Percentiles rank a stretch among this genome's conserved stretches.
Evolutionary conservation across 768 basidiomycete species (phyloP).

Genomic region (Termitomyces titanicus): DNA sequence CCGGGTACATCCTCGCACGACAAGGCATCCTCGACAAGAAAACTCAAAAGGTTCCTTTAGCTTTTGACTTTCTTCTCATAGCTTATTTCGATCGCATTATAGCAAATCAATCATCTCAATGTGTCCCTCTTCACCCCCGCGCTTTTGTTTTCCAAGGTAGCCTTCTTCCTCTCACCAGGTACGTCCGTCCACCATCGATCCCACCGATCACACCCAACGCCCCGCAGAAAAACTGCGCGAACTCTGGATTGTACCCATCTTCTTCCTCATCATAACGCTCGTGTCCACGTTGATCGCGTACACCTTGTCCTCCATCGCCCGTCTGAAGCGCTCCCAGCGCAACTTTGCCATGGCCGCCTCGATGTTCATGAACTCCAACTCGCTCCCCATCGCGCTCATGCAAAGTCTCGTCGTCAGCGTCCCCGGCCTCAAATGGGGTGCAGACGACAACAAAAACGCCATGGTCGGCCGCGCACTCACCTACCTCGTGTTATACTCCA

Average conservation of each 20-base stretch:
- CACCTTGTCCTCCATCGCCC: slow-evolving; percentile 54
- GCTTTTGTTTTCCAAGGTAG: slow-evolving; percentile 91
- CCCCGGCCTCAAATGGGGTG: slow-evolving; percentile 75
- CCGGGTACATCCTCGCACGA: slow-evolving; percentile 77
- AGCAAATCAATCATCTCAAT: slow-evolving; percentile 81
- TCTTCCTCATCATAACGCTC: slow-evolving; percentile 74
- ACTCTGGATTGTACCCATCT: slow-evolving; percentile 82
- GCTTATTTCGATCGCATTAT: not conserved
- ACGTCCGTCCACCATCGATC: no score
- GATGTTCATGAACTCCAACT: slow-evolving; percentile 95
- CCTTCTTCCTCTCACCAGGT: slow-evolving; percentile 85
- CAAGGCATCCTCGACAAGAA: slow-evolving; percentile 83
- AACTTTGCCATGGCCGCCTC: slow-evolving; percentile 77
- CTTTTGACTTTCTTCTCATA: not conserved
- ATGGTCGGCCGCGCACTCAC: slow-evolving; percentile 92
- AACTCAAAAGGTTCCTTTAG: slow-evolving; percentile 70
- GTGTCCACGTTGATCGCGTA: slow-evolving; percentile 71
- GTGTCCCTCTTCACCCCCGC: slow-evolving; percentile 88
- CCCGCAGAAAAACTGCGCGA: slow-evolving; percentile 68
- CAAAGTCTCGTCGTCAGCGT: slow-evolving; percentile 85
- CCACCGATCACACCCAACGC: no score
- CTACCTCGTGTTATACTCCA: slow-evolving; percentile 90
- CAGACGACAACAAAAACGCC: slow-evolving; percentile 75
- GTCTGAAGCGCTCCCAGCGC: slow-evolving; percentile 74
- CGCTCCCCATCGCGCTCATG: slow-evolving; percentile 92